Evolutionary conservation across 1,139 yeast genomes (phyloP).

Genomic region (Suhomyces ambrosiae): DNA sequence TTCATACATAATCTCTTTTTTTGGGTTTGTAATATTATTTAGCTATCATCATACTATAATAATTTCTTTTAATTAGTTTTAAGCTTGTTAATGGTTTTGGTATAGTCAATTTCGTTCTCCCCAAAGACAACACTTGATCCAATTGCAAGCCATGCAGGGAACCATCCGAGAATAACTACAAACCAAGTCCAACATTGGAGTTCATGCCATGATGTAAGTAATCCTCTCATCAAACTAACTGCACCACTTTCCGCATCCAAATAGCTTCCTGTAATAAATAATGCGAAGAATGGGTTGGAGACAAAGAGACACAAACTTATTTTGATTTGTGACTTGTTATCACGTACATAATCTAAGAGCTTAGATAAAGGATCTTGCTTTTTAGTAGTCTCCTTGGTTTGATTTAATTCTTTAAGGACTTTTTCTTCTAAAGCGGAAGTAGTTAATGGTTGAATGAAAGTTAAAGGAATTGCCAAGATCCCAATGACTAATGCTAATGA

Average conservation of each 20-base stretch:
- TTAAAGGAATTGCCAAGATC: constrained; percentile 67
- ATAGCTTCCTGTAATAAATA: constrained; percentile 35
- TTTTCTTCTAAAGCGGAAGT: constrained; percentile 8
- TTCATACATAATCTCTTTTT: too few species aligned
- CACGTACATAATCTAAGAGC: constrained; percentile 14
- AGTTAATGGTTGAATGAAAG: constrained; percentile 56
- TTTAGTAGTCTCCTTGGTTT: background rate
- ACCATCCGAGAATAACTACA: constrained; percentile 73
- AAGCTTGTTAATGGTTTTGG: constrained; percentile 10
- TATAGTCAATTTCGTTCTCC: constrained; percentile 23
- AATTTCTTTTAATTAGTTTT: constrained; percentile 5
- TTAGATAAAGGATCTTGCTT: constrained; percentile 18
- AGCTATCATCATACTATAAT: too few species aligned
- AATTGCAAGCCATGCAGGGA: constrained; percentile 74
- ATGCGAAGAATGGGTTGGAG: constrained; percentile 58
- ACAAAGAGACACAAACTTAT: constrained; percentile 41
- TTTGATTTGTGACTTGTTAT: constrained; percentile 23
- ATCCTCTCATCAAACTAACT: constrained; percentile 46
- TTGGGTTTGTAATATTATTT: background rate
- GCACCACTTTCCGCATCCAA: constrained; percentile 33
- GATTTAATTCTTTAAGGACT: constrained; percentile 4
- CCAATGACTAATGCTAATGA: constrained; percentile 77
- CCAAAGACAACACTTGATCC: constrained; percentile 37
- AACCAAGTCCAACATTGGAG: constrained; percentile 89
- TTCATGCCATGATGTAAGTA: constrained; percentile 66